Percentiles rank a stretch among this genome's conserved stretches.
phyloP scores from a whole-genome alignment of 805 yeast species.

The Trichomonascus vanleenenianus region DNA sequence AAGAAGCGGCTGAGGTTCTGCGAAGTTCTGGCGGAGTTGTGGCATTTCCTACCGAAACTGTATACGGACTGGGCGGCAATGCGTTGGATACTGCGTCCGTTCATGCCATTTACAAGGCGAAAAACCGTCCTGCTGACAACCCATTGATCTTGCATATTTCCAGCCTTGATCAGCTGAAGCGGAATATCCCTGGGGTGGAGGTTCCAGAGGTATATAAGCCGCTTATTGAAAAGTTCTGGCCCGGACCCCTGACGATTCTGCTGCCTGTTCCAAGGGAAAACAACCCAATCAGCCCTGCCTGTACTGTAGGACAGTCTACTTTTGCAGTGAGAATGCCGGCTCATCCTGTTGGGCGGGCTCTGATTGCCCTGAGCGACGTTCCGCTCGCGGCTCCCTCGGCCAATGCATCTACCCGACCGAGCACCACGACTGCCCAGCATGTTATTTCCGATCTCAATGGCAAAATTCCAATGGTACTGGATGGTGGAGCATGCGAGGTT shows the following conservation, averaged over 20 bases:
- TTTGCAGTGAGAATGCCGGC: constrained; percentile 88
- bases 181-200: constrained; percentile 39
- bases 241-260: constrained; percentile 88
- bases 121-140: constrained; percentile 91
- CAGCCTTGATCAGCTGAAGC: constrained; percentile 60
- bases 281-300: constrained; percentile 48
- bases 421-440: constrained; percentile 84
- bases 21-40: constrained; percentile 50
- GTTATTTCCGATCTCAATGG: constrained; percentile 76
- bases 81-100: constrained; percentile 71
- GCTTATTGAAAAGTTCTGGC: constrained; percentile 74
- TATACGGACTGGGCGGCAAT: constrained; percentile 91
- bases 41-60: constrained; percentile 96
- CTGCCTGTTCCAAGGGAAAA: constrained; percentile 42
- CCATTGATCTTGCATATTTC: constrained; percentile 90
- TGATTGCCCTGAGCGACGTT: constrained; percentile 73
- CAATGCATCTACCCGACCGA: constrained; percentile 90
- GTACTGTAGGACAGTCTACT: constrained; percentile 83
- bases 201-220: constrained; percentile 65
- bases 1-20: constrained; percentile 52
- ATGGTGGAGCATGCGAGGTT: constrained; percentile 82
- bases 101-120: constrained; percentile 70
- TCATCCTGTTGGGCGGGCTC: constrained; percentile 83
- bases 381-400: constrained; percentile 99
- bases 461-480: constrained; percentile 73